Percentiles rank a stretch among this genome's conserved stretches.
Conservation (phyloP, 192 early-diverging fungal genomes). For the Spinellus fusiger region DNA sequence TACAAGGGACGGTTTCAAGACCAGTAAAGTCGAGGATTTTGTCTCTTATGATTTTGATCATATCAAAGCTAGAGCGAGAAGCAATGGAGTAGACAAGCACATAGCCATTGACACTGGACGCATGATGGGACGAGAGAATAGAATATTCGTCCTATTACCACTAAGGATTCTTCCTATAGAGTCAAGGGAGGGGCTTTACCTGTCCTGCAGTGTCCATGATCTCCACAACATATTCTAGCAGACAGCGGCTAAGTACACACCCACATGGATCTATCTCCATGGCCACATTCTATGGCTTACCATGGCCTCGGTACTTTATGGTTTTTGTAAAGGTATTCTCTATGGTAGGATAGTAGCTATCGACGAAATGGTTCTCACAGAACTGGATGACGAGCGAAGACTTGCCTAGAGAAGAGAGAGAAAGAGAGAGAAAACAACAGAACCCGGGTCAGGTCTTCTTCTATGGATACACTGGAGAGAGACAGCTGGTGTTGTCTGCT, state of each 20-base stretch:
- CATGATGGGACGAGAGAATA: constrained; percentile 85
- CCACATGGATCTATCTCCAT: not conserved
- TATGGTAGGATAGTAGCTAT: constrained; percentile 94
- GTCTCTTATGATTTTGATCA: constrained; percentile 83
- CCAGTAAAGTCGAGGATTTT: constrained; percentile 93
- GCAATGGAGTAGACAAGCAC: constrained; percentile 91
- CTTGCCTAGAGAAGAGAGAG: constrained; percentile 49
- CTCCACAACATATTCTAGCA: constrained; percentile 79
- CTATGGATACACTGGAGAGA: not conserved
- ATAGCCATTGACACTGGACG: constrained; percentile 89
- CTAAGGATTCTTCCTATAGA: not conserved
- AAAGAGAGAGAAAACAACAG: not conserved
- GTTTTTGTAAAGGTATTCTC: constrained; percentile 87
- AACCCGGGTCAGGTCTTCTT: constrained; percentile 3
- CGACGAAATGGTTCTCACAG: constrained; percentile 85
- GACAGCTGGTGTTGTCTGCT: not conserved
- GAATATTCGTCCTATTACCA: constrained; percentile 81
- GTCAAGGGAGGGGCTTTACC: constrained; percentile 41
- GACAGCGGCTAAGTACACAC: too few species aligned
- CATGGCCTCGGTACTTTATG: constrained; percentile 68
- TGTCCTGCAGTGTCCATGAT: constrained; percentile 97
- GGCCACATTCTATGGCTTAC: constrained; percentile 2
- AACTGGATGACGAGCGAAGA: constrained; percentile 92
- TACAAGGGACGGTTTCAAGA: constrained; percentile 83
- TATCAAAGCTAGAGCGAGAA: constrained; percentile 81